Conservation (phyloP, 805 yeast species). For the Scheffersomyces lignosus region DNA sequence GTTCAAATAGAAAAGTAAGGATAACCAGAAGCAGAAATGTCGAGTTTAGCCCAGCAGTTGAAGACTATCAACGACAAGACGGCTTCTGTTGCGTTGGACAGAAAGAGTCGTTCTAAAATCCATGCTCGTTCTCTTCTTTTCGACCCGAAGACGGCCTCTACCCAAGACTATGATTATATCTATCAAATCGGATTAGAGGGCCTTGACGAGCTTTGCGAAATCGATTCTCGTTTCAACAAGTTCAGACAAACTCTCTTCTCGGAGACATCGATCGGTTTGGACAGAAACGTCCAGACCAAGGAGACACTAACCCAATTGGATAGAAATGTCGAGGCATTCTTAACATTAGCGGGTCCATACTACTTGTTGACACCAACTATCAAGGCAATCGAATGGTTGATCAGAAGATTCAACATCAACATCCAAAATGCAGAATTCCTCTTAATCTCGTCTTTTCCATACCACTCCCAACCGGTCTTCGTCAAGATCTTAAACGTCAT, state of each 20-base stretch:
- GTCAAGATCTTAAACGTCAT: constrained; percentile 72
- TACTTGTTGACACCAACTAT: constrained; percentile 74
- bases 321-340: constrained; percentile 70
- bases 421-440: constrained; percentile 74
- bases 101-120: constrained; percentile 80
- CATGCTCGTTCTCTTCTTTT: constrained; percentile 88
- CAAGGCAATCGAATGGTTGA: constrained; percentile 90
- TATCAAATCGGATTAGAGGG: constrained; percentile 74
- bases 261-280: constrained; percentile 75
- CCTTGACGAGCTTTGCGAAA: constrained; percentile 62
- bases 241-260: constrained; percentile 77
- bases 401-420: constrained; percentile 86
- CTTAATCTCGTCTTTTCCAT: constrained; percentile 75
- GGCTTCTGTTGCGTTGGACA: constrained; percentile 76
- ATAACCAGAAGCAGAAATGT: too few relatives aligned
- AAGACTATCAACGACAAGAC: constrained; percentile 63
- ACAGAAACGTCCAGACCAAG: constrained; percentile 75
- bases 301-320: constrained; percentile 78
- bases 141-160: constrained; percentile 85
- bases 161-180: constrained; percentile 87
- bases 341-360: constrained; percentile 73
- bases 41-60: constrained; percentile 80
- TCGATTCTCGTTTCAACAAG: constrained; percentile 73
- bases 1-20: too few relatives aligned
- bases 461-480: constrained; percentile 72